These are phyloP conservation scores for Neofusicoccum ribis DNA, from an alignment of 2,329 filamentous ascomycete species.

Conservation along the genomic window DNA sequence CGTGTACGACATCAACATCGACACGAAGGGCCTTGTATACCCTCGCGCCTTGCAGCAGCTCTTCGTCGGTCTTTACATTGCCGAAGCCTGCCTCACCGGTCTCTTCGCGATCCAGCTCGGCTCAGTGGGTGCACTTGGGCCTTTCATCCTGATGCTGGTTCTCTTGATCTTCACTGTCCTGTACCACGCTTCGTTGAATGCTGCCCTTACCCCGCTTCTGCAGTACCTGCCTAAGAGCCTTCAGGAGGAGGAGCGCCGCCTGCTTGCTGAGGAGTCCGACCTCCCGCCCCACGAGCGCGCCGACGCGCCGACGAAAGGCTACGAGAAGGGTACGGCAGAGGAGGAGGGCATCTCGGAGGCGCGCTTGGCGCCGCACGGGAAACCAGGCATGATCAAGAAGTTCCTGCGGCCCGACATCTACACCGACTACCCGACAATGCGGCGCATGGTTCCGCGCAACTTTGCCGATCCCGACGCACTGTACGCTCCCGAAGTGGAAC, in stretches of 20 bases:
- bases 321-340: slow-evolving; percentile 6
- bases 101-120: slow-evolving; percentile 31
- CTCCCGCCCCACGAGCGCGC: slow-evolving; percentile 6
- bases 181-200: slow-evolving; percentile 21
- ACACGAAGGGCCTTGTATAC: slow-evolving; percentile 50
- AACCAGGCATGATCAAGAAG: slow-evolving; percentile 12
- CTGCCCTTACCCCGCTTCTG: slow-evolving; percentile 19
- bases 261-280: slow-evolving; percentile 15
- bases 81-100: slow-evolving; percentile 50
- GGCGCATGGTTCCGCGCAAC: slow-evolving; percentile 23
- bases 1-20: slow-evolving; percentile 48
- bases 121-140: slow-evolving; percentile 33
- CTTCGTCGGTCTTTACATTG: slow-evolving; percentile 49
- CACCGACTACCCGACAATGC: slow-evolving; percentile 24
- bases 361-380: slow-evolving; percentile 2
- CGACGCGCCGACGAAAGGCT: slow-evolving; percentile 14
- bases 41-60: slow-evolving; percentile 49
- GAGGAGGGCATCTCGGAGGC: not conserved
- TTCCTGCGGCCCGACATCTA: slow-evolving; percentile 20
- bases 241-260: slow-evolving; percentile 20
- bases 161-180: slow-evolving; percentile 27
- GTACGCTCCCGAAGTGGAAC: slow-evolving; percentile 31
- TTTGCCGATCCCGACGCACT: slow-evolving; percentile 23
- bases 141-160: slow-evolving; percentile 32
- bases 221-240: slow-evolving; percentile 17